A percentile compares a stretch with the other conserved stretches of the same genome.
Conservation (phyloP, 2,329 filamentous ascomycete genomes). For the Thermoascus crustaceus region DNA sequence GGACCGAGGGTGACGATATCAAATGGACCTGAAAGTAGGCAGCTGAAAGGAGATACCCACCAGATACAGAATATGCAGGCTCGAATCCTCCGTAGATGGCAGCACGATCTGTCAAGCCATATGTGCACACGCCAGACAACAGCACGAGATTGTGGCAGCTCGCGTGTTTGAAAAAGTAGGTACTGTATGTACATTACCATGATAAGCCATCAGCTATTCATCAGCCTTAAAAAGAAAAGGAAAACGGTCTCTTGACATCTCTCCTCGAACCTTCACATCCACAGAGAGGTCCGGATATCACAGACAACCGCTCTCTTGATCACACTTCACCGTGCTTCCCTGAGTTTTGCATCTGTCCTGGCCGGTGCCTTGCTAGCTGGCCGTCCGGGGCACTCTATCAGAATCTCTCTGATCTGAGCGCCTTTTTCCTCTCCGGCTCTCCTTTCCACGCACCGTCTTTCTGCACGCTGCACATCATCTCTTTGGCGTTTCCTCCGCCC, state of each 20-base stretch:
- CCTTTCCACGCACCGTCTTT: slow-evolving; percentile 12
- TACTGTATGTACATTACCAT: too few species aligned
- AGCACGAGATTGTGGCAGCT: neutral
- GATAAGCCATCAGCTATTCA: neutral
- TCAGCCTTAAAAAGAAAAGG: too few species aligned
- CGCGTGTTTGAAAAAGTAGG: slow-evolving; percentile 1
- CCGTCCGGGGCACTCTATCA: neutral
- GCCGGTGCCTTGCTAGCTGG: neutral
- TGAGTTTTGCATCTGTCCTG: neutral
- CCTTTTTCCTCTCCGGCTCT: slow-evolving; percentile 3
- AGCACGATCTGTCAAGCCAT: neutral
- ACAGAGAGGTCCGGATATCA: too few species aligned
- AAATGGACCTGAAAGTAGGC: too few species aligned
- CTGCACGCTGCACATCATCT: slow-evolving; percentile 24
- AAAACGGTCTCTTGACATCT: too few species aligned
- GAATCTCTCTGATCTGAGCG: neutral
- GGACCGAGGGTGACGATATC: too few species aligned
- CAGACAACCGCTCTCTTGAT: too few species aligned
- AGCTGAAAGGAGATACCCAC: too few species aligned
- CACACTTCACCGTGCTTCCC: too few species aligned
- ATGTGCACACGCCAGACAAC: neutral
- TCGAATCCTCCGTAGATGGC: too few species aligned
- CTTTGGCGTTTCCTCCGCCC: slow-evolving; percentile 3
- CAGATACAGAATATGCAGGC: too few species aligned
- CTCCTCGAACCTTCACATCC: too few species aligned